phyloP scores from a whole-genome alignment of 768 basidiomycete genomes.

The Mycena vitilis region DNA sequence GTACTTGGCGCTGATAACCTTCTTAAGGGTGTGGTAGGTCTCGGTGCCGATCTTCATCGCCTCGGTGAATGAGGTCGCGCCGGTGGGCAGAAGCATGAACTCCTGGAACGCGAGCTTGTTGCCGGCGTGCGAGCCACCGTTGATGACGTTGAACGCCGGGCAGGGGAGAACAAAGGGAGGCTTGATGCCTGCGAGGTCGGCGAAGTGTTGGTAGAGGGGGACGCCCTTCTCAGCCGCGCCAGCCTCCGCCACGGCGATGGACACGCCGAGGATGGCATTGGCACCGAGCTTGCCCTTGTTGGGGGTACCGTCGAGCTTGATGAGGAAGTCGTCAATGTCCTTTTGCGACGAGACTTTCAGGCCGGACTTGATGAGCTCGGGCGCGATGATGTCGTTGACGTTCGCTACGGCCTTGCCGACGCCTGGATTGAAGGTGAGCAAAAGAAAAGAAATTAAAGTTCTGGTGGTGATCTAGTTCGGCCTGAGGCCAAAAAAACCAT shows the following conservation, averaged over 20 bases:
- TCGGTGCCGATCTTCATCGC: constrained; percentile 99
- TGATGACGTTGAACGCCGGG: constrained; percentile 99
- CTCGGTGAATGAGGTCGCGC: constrained; percentile 91
- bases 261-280: constrained; percentile 98
- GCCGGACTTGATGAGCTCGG: constrained; percentile 85
- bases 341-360: constrained; percentile 91
- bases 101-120: constrained; percentile 99
- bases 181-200: constrained; percentile 95
- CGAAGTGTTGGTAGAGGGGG: constrained; percentile 96
- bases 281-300: constrained; percentile 99
- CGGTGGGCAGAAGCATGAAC: constrained; percentile 99
- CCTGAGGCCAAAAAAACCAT: no score
- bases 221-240: constrained; percentile 95
- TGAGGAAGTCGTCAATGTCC: constrained; percentile 97
- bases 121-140: constrained; percentile 99
- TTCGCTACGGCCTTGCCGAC: constrained; percentile 94
- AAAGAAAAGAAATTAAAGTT: constrained; percentile 9
- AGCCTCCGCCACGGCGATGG: constrained; percentile 94
- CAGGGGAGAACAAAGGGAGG: constrained; percentile 91
- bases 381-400: constrained; percentile 92
- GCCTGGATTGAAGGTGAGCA: constrained; percentile 61
- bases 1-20: constrained; percentile 99
- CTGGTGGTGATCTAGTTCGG: no score
- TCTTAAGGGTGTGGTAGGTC: constrained; percentile 98
- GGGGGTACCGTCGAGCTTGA: constrained; percentile 95